Percentiles rank a stretch among this genome's conserved stretches.
phyloP scores from a whole-genome alignment of 352 stramenopile genomes.

The Bremia lactucae region DNA sequence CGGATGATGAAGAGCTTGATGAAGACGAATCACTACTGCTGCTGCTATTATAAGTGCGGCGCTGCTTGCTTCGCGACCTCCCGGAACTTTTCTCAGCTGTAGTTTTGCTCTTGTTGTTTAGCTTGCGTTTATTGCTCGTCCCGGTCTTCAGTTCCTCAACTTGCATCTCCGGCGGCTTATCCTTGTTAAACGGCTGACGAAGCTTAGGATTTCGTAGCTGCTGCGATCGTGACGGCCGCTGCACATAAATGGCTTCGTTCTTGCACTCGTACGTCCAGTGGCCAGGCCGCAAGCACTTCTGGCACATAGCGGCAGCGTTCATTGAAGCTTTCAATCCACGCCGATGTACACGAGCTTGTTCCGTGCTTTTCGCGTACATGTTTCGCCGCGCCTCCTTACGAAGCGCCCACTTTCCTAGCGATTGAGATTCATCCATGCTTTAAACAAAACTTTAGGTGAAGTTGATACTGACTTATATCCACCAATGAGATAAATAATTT shows the following conservation, averaged over 20 bases:
- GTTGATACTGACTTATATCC: too few species aligned
- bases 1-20: constrained; percentile 19
- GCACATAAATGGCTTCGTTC: constrained; percentile 72
- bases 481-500: background rate
- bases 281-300: constrained; percentile 69
- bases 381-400: constrained; percentile 68
- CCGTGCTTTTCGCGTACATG: constrained; percentile 79
- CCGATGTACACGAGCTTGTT: constrained; percentile 50
- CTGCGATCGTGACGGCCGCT: constrained; percentile 62
- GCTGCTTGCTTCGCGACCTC: constrained; percentile 12
- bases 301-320: constrained; percentile 43
- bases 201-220: constrained; percentile 74
- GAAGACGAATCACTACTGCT: constrained; percentile 26
- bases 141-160: constrained; percentile 19
- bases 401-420: constrained; percentile 50
- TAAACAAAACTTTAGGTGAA: too few species aligned
- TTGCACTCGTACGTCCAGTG: constrained; percentile 87
- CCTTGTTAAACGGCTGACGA: constrained; percentile 71
- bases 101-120: constrained; percentile 9
- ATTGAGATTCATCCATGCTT: constrained; percentile 31
- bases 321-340: constrained; percentile 20
- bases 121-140: constrained; percentile 19
- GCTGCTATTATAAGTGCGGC: constrained; percentile 19
- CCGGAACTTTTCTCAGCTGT: constrained; percentile 8
- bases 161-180: constrained; percentile 47